These are phyloP conservation scores for Borovskyia barvae DNA, from an alignment of 208 protist species.

Conservation along the genomic window DNA sequence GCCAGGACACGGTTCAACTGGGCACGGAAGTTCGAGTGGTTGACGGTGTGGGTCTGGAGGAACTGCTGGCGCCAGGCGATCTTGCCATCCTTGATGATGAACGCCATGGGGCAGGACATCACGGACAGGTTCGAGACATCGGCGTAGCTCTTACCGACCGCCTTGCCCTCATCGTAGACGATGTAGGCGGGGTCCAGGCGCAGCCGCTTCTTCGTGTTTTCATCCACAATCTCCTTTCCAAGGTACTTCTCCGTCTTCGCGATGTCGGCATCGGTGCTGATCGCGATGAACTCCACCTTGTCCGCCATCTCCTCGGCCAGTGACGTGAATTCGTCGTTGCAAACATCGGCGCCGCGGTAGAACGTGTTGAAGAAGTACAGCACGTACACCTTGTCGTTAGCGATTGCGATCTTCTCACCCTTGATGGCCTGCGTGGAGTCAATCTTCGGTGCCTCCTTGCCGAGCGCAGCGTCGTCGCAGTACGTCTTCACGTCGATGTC, in stretches of 20 bases:
- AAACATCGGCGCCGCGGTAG: slow-evolving; percentile 85
- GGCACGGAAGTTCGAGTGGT: slow-evolving; percentile 89
- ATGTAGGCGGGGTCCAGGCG: slow-evolving; percentile 75
- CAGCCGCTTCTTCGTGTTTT: slow-evolving; percentile 90
- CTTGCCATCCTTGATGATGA: slow-evolving; percentile 81
- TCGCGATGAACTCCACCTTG: slow-evolving; percentile 77
- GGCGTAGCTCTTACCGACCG: slow-evolving; percentile 76
- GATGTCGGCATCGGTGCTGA: slow-evolving; percentile 88
- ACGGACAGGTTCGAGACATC: slow-evolving; percentile 71
- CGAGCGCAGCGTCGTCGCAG: slow-evolving; percentile 77
- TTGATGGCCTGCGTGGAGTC: slow-evolving; percentile 65
- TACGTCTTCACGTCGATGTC: slow-evolving; percentile 90
- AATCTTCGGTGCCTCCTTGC: slow-evolving; percentile 63
- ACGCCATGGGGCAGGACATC: slow-evolving; percentile 90
- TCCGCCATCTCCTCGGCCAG: slow-evolving; percentile 75
- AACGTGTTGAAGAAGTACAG: slow-evolving; percentile 93
- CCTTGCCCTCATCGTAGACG: slow-evolving; percentile 84
- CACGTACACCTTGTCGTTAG: slow-evolving; percentile 68
- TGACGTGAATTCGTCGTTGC: slow-evolving; percentile 89
- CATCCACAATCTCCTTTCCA: slow-evolving; percentile 79
- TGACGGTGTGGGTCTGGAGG: slow-evolving; percentile 81
- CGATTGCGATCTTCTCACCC: slow-evolving; percentile 62
- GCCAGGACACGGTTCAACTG: slow-evolving; percentile 82
- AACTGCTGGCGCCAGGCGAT: slow-evolving; percentile 92
- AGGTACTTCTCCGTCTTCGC: slow-evolving; percentile 92